Evolutionary conservation across 192 early-diverging fungal genomes (phyloP), one percentile per base, ranked within the genome.

Genomic region (Funneliformis mosseae): DNA sequence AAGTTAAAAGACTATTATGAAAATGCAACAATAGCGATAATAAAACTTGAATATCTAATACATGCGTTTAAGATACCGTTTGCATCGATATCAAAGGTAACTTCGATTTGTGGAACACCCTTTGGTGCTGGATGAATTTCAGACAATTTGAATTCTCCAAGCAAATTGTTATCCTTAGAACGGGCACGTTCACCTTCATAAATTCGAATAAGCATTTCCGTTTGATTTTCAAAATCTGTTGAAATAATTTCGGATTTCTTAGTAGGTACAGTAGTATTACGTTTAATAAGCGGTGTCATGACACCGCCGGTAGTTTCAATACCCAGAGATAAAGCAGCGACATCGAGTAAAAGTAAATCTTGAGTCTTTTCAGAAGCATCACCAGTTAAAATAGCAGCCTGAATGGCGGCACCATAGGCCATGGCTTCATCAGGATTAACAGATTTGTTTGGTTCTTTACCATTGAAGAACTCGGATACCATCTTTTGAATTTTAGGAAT

Each of bases 211-310:
- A 1, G 0, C 11, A 46, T 10, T 10, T 10, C 9, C 8, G 45
- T 10, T 46, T 46, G 45, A 46, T 46, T 8, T 10, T 46, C 45
- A 46, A 46, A 46, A 46, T 46, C 0, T 46, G 45, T 96, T 81
- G 97, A 96, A 81, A 93, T 91, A 76, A 97, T 95, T 87, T 98
- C 93, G 28, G 95, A 94, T 92, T 97, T 96, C 87, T 98, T 96
- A 87, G 94, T 93, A 42, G 96, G 96, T 67, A 97, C 90, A 43
- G 95, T 96, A 81, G 95, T 97, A 90, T 97, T 98, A 75, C 96
- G 93, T 88, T 93, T 93, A 90, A 97, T 97, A 97, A 46, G 7
- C 11, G 45, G 45, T 8, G 7, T 46, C 45, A 46, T 96, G 87
- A 97, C 95, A 77, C 97, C 97, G 70, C 95, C 96, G 45, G 94